Base-by-base conservation (phyloP, 768 basidiomycete species). In the Boletus sensibilis region DNA sequence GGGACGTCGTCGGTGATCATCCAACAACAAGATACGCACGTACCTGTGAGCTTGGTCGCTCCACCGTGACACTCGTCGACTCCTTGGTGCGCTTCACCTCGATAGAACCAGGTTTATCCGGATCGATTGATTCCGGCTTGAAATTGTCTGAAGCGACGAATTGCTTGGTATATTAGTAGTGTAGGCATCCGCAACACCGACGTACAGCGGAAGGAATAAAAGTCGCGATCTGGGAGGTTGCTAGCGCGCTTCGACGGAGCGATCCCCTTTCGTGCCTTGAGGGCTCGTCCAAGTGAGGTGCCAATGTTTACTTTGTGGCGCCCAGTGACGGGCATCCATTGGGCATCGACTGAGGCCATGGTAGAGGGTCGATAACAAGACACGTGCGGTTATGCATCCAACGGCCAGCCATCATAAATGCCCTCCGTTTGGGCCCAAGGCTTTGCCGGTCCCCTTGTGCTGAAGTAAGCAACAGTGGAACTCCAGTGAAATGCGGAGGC, bases 171-270 rank as follows among this genome's bases (percentile, higher is more conserved):
- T 29, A 13, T 60, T 3, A 57, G 51, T 23, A 25, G 34, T 31
- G 27, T 16, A 6, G 42, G 41, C 4, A 50, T 45, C n/a, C 25
- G 34, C 37, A 57, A 41, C 50, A 20, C 39, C 53, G 25, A 78
- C 86, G 60, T 59, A 90, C 90, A 92, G 61, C 87, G 79, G 64
- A 92, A 82, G n/a, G 87, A 83, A 67, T 86, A 88, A 70, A 89
- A 88, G 61, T 89, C 86, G 51, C 81, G 78, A 65, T 84, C 83
- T 27, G 85, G 83, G 52, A 83, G 73, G 53, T 77, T 77, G 10
- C 50, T 66, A 37, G 62, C 68, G 20, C 68, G 77, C 69, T 68
- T 79, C 72, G 58, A 73, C 44, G 62, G 76, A 7, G 78, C 71
- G 1, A 75, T 74, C 25, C 82, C 82, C 64, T 83, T 85, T 64